Evolutionary conservation across 192 early-diverging fungal species (phyloP).

Genomic region (Coemansia brasiliensis): DNA sequence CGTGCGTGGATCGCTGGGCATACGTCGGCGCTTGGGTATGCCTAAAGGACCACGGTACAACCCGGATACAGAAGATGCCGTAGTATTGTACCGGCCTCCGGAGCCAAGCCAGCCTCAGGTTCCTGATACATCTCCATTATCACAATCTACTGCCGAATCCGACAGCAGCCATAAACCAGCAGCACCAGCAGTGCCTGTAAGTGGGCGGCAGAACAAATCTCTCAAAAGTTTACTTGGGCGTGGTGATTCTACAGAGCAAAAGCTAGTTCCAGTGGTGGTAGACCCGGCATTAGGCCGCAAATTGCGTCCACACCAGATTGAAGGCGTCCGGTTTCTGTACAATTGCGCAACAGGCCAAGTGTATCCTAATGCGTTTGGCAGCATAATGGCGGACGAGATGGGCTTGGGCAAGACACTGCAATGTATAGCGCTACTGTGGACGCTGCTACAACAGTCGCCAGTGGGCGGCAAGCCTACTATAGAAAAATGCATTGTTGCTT

Average conservation of each 20-base stretch:
- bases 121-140: constrained; percentile 43
- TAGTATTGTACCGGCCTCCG: constrained; percentile 81
- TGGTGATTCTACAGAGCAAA: constrained; percentile 16
- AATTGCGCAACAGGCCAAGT: constrained; percentile 86
- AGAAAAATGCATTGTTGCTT: constrained; percentile 95
- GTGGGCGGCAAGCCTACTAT: constrained; percentile 86
- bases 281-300: constrained; percentile 85
- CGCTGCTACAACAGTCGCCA: constrained; percentile 88
- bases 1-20: constrained; percentile 49
- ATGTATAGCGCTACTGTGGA: constrained; percentile 98
- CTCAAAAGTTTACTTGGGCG: constrained; percentile 54
- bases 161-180: neutral
- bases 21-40: constrained; percentile 56
- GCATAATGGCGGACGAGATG: constrained; percentile 99
- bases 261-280: constrained; percentile 69
- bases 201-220: constrained; percentile 31
- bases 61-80: constrained; percentile 76
- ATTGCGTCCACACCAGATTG: constrained; percentile 93
- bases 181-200: constrained; percentile 7
- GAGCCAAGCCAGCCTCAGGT: constrained; percentile 57
- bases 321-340: constrained; percentile 95
- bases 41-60: constrained; percentile 72
- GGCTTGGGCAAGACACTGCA: constrained; percentile 85
- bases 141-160: constrained; percentile 10
- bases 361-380: constrained; percentile 77